These are phyloP conservation scores for Rhynchospora pubera DNA, from an alignment of 176 grass and related monocot genomes.

Conservation along the genomic window DNA sequence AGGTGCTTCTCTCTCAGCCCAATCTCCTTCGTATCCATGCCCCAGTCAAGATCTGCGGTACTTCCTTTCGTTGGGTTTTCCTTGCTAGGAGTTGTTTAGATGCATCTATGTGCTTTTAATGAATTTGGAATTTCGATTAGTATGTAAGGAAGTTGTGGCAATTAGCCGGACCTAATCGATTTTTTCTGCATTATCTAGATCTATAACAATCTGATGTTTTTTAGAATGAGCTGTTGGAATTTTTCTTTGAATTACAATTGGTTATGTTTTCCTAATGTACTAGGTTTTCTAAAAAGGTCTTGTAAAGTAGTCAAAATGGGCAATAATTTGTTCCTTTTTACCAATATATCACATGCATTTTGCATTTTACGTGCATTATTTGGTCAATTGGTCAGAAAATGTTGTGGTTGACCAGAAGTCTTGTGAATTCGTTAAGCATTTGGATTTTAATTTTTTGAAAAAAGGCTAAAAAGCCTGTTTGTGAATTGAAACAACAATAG, in stretches of 20 bases:
- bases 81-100: neutral
- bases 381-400: neutral
- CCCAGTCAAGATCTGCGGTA: slow-evolving; percentile 93
- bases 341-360: neutral
- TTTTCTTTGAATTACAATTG: neutral
- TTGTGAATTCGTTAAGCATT: neutral
- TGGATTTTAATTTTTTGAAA: neutral
- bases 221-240: neutral
- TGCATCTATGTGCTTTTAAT: neutral
- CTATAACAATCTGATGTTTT: neutral
- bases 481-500: no score
- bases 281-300: no score
- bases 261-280: neutral
- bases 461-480: no score
- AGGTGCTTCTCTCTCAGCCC: slow-evolving; percentile 70
- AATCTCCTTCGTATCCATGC: slow-evolving; percentile 61
- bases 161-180: neutral
- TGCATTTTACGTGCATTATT: neutral
- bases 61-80: neutral
- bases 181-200: neutral
- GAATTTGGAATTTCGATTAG: neutral
- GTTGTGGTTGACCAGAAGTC: slow-evolving; percentile 1
- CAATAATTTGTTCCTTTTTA: neutral
- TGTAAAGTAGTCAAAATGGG: neutral
- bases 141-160: slow-evolving; percentile 7